Conservation (phyloP, 2,329 filamentous ascomycete species). For the Fusarium sp. region DNA sequence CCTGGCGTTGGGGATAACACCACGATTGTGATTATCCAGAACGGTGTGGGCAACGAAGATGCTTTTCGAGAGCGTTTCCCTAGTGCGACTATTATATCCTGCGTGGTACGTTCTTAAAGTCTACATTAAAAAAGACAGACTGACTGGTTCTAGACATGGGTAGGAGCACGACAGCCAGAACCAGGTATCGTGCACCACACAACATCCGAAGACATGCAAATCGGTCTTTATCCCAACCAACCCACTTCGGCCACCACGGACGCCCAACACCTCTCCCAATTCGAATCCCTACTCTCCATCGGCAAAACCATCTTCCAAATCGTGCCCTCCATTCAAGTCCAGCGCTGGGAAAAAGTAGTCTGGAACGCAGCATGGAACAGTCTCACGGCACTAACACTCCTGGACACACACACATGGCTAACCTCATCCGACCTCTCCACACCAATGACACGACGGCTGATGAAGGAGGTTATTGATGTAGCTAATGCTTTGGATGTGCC, state of each 20-base stretch:
- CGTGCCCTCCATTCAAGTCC: conserved; percentile 64
- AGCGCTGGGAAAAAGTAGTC: conserved; percentile 70
- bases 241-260: conserved; percentile 47
- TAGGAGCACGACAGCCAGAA: conserved; percentile 61
- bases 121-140: accelerated
- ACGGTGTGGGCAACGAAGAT: conserved; percentile 70
- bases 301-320: conserved; percentile 60
- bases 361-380: conserved; percentile 72
- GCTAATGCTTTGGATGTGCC: conserved; percentile 64
- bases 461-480: conserved; percentile 65
- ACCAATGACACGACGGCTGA: conserved; percentile 61
- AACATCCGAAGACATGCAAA: conserved; percentile 64
- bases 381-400: conserved; percentile 65
- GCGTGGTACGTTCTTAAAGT: conserved; percentile 57
- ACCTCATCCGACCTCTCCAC: conserved; percentile 57
- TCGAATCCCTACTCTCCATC: conserved; percentile 53
- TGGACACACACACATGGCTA: conserved; percentile 64
- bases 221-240: conserved; percentile 62
- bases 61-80: conserved; percentile 63
- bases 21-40: conserved; percentile 69
- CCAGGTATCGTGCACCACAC: conserved; percentile 63
- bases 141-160: conserved; percentile 56
- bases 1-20: conserved; percentile 56
- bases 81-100: conserved; percentile 63
- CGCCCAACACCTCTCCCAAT: conserved; percentile 52